These are phyloP conservation scores for Lachnellula occidentalis DNA, from an alignment of 2,329 filamentous ascomycete genomes.

Conservation along the genomic window DNA sequence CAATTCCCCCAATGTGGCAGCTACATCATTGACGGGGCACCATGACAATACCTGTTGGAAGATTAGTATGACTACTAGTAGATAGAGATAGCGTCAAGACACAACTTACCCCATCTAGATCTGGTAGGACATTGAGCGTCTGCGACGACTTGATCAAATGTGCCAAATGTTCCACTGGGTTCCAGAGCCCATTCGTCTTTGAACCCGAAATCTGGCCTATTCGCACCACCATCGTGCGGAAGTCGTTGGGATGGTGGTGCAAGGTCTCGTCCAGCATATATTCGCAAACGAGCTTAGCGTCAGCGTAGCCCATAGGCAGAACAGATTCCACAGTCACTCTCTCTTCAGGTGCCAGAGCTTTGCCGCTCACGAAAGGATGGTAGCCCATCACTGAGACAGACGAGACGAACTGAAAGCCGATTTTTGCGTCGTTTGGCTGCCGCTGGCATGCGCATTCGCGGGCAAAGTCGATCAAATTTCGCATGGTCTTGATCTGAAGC, in stretches of 20 bases:
- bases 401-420: conserved; percentile 39
- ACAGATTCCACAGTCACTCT: conserved; percentile 35
- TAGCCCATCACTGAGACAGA: conserved; percentile 37
- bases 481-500: conserved; percentile 40
- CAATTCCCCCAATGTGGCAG: conserved; percentile 32
- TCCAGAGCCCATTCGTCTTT: conserved; percentile 47
- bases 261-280: conserved; percentile 44
- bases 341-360: conserved; percentile 39
- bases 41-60: conserved; percentile 32
- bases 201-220: conserved; percentile 50
- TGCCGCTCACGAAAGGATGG: conserved; percentile 27
- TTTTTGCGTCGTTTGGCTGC: background rate
- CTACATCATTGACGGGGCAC: conserved; percentile 41
- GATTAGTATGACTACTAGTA: too few relatives aligned
- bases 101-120: conserved; percentile 31
- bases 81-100: too few relatives aligned
- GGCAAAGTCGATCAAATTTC: conserved; percentile 43
- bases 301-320: conserved; percentile 44
- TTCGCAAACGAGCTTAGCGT: conserved; percentile 48
- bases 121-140: conserved; percentile 38
- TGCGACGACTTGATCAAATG: conserved; percentile 47
- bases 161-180: conserved; percentile 44
- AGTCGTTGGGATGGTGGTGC: conserved; percentile 36
- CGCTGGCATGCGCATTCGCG: conserved; percentile 25
- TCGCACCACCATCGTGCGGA: conserved; percentile 40